Percentiles rank a stretch among this genome's conserved stretches.
Conservation (phyloP, 306 rosid genomes). For the Dryas drummondii region DNA sequence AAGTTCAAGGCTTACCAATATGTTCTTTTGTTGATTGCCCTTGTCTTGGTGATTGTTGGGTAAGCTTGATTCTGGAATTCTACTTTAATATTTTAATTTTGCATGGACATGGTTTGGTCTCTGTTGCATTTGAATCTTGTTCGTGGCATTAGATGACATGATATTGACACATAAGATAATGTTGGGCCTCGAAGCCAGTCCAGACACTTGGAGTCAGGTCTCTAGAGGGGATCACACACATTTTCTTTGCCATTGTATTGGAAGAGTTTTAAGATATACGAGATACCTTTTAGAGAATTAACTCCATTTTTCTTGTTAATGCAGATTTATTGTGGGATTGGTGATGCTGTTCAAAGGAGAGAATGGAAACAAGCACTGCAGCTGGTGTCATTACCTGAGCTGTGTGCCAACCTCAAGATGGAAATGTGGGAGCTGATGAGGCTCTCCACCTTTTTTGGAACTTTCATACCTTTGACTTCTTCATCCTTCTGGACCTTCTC, state of each 20-base stretch:
- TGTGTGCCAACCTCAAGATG: conserved; percentile 51
- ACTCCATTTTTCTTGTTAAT: background rate
- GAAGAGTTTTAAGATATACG: background rate
- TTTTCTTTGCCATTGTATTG: background rate
- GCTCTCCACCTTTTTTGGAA: background rate
- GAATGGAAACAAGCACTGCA: conserved; percentile 45
- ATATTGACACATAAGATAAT: background rate
- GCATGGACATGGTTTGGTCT: background rate
- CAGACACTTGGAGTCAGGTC: background rate
- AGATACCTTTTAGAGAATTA: background rate
- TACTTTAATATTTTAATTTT: background rate
- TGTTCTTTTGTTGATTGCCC: conserved; percentile 28
- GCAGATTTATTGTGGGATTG: conserved; percentile 40
- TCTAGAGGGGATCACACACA: no score
- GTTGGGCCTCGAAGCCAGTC: background rate
- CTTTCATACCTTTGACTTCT: background rate
- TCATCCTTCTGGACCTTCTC: background rate
- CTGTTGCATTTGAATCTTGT: background rate
- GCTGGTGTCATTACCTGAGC: conserved; percentile 52
- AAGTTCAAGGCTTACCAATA: conserved; percentile 46
- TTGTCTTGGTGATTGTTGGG: conserved; percentile 35
- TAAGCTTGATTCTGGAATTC: conserved; percentile 14
- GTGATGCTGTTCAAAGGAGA: conserved; percentile 46
- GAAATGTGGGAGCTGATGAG: conserved; percentile 35
- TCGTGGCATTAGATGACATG: background rate